Conservation (phyloP, 129 eudicot species). For the Flaveria robusta region DNA sequence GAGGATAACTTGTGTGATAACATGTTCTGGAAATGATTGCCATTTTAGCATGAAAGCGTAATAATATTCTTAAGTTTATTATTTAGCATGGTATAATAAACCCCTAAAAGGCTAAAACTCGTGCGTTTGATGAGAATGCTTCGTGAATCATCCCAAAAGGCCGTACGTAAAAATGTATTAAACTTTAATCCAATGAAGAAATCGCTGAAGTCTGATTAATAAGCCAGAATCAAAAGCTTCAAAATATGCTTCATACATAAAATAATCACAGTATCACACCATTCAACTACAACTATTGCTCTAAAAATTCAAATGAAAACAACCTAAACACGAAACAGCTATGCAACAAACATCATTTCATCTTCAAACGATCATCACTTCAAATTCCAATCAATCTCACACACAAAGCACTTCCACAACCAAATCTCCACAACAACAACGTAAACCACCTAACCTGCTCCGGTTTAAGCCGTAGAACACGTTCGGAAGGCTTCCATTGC, state of each 20-base stretch:
- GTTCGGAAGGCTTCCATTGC: conserved; percentile 83
- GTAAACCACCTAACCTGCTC: conserved; percentile 52
- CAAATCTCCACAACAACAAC: background rate
- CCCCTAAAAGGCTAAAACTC: background rate
- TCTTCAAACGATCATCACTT: conserved; percentile 2
- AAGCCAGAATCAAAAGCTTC: background rate
- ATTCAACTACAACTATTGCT: background rate
- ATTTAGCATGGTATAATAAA: background rate
- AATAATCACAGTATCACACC: background rate
- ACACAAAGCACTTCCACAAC: background rate
- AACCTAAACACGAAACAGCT: conserved; percentile 27
- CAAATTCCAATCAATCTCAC: conserved; percentile 2
- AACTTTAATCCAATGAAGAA: too few relatives aligned
- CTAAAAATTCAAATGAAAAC: conserved; percentile 27
- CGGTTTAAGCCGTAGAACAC: conserved; percentile 68
- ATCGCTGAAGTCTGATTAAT: too few relatives aligned
- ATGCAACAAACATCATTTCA: conserved; percentile 13
- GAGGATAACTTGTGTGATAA: background rate
- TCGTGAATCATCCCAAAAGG: background rate
- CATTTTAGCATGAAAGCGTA: conserved; percentile 11
- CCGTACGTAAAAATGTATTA: background rate
- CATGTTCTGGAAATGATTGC: background rate
- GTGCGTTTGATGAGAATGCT: conserved; percentile 9
- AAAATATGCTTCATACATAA: background rate
- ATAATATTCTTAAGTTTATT: background rate